Evolutionary conservation across 495 filamentous ascomycete genomes (phyloP).

Genomic region (Xylaria cubensis): DNA sequence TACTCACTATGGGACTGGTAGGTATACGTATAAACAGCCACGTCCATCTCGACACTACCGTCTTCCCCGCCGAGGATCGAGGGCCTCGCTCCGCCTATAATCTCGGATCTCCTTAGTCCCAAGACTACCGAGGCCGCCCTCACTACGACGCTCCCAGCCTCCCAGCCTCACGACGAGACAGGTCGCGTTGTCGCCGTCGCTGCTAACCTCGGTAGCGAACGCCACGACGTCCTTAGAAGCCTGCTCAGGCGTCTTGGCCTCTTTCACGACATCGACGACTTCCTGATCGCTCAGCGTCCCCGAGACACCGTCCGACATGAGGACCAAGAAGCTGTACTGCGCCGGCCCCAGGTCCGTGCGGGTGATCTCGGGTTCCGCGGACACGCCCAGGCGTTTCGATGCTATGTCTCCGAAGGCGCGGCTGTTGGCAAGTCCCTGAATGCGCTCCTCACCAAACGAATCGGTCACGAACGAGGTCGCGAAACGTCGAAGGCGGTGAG

Average conservation of each 20-base stretch:
- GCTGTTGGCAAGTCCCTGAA: slow-evolving; percentile 91
- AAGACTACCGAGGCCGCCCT: slow-evolving; percentile 87
- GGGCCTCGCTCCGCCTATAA: slow-evolving; percentile 81
- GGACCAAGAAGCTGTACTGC: slow-evolving; percentile 85
- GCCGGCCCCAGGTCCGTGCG: slow-evolving; percentile 76
- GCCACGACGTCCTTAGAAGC: slow-evolving; percentile 77
- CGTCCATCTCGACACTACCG: slow-evolving; percentile 24
- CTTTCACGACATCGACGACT: slow-evolving; percentile 93
- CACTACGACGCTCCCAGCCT: slow-evolving; percentile 90
- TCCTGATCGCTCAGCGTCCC: slow-evolving; percentile 87
- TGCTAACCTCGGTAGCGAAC: slow-evolving; percentile 84
- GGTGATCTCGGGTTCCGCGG: slow-evolving; percentile 86
- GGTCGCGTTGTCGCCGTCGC: slow-evolving; percentile 93
- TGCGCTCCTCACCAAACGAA: slow-evolving; percentile 96
- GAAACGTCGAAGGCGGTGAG: slow-evolving; percentile 81
- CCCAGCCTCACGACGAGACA: slow-evolving; percentile 88
- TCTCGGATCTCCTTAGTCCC: slow-evolving; percentile 90
- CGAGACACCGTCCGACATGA: slow-evolving; percentile 87
- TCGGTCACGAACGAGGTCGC: slow-evolving; percentile 89
- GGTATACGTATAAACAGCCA: not conserved
- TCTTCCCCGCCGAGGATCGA: slow-evolving; percentile 77
- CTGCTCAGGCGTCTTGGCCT: slow-evolving; percentile 87
- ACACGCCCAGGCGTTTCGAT: slow-evolving; percentile 90
- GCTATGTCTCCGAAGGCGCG: slow-evolving; percentile 91
- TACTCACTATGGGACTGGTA: not conserved